Base-by-base conservation (phyloP, 78 protist species). In the Dictyostelium purpureum region DNA sequence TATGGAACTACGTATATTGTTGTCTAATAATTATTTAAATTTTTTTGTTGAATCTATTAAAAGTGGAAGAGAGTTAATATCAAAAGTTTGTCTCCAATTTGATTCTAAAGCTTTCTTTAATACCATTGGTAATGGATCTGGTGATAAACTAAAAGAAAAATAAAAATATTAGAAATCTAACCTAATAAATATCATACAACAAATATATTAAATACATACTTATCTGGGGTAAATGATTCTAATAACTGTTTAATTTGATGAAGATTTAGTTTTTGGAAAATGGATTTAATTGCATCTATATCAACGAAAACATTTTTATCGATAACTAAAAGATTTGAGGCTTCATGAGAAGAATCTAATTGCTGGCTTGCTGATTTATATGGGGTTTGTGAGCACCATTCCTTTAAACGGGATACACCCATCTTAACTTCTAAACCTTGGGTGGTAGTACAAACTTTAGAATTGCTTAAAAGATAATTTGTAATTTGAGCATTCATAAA, bases 291-390 rank as follows among this genome's bases (percentile, higher is more conserved):
- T 0, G 82, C 94, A 18, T 90, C 94, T 37, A 81, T 43, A 70
- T 90, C 94, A n/a, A 75, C 77, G 35, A 90, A 71, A 14, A 78
- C 82, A 57, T 75, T 65, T 40, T 90, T 90, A 49, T 90, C 94
- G 18, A 90, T 67, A 1, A 90, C 88, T 35, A 90, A 90, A 7
- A 90, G 54, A 56, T 90, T 90, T 57, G 94, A 56, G 14, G 89
- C 88, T 5, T 90, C 94, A 24, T 52, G 59, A 11, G 89, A 59
- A 33, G 89, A 79, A 42, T 90, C 83, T 73, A 90, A 75, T 38
- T 90, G 94, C 14, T 90, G 88, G 19, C 61, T 26, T 14, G 77
- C 82, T 1, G 80, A 43, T 45, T 85, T 85, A n/a, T 31, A 85
- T 6, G 28, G 21, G 35, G 92, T 73, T 0, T 28, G 18, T 19